Evolutionary conservation across 495 filamentous ascomycete genomes (phyloP).

Genomic region (Oidiodendron maius): DNA sequence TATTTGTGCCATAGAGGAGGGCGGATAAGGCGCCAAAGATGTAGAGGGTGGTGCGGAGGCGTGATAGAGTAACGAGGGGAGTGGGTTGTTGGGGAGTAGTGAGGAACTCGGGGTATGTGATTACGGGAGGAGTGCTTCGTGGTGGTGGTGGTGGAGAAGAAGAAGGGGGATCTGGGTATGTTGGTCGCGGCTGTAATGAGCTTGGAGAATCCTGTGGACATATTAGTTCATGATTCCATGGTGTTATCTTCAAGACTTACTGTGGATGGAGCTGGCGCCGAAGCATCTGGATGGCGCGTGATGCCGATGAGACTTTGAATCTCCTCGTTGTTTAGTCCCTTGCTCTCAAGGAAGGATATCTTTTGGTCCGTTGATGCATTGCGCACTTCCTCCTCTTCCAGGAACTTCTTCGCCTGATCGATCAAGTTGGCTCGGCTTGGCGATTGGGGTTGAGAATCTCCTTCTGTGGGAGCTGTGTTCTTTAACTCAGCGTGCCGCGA

Average conservation of each 20-base stretch:
- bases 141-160: conserved; percentile 11
- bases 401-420: conserved; percentile 69
- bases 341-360: conserved; percentile 69
- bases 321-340: conserved; percentile 65
- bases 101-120: conserved; percentile 97
- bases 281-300: conserved; percentile 17
- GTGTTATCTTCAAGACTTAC: not conserved
- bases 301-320: conserved; percentile 59
- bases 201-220: not conserved
- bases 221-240: not conserved
- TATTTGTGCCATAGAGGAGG: conserved; percentile 73
- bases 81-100: conserved; percentile 51
- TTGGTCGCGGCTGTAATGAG: not conserved
- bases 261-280: not conserved
- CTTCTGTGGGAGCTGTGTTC: not conserved
- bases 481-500: conserved; percentile 16
- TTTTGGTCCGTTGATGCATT: conserved; percentile 67
- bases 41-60: conserved; percentile 74
- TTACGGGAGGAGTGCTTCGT: conserved; percentile 71
- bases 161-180: not conserved
- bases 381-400: conserved; percentile 72
- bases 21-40: conserved; percentile 63
- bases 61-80: conserved; percentile 70
- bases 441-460: conserved; percentile 6
- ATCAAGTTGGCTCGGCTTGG: conserved; percentile 36